Base-by-base conservation (phyloP, 805 yeast genomes). In the Komagataella kurtzmanii region DNA sequence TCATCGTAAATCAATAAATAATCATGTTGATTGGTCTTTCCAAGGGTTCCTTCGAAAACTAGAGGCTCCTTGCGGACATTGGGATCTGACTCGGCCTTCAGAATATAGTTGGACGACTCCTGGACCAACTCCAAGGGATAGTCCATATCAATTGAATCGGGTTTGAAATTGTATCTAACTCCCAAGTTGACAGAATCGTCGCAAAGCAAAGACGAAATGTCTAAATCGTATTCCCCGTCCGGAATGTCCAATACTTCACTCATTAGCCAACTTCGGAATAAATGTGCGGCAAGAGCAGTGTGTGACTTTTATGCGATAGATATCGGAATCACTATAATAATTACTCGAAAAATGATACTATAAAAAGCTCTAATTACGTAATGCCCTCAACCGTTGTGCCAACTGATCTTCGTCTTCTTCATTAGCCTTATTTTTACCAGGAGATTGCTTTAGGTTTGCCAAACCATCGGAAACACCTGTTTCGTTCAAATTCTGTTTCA, bases 331-430 rank as follows among this genome's bases (percentile, higher is more conserved):
- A 19, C 4, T 17, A 44, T 7, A n/a, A 44, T 44, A 44, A 44
- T 18, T 19, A 44, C 46, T 21, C 23, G 21, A 47, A 47, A n/a
- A 17, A 17, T 44, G 23, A 17, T n/a, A 19, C 10, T 23, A 21
- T 48, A 17, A 30, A 17, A 48, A 49, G 14, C 17, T 48, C 50
- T 50, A 70, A 49, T 66, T 70, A 55, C 99, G 76, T 58, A 93
- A 72, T 1, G 97, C 98, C 56, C 95, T 79, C 54, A 93, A 70
- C 60, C 97, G 73, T 67, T 93, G 96, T 1, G 95, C 90, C 49
- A 93, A 74, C 55, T 74, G 76, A 60, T 91, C 97, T 67, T 91
- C 98, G 57, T 85, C 84, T 57, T 86, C 95, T 51, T 77, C 86
- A 40, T 75, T 66, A 24, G 75, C 73, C 3, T 58, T 58, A 23